A percentile compares a stretch with the other conserved stretches of the same genome.
These are phyloP conservation scores for Debaryomyces fabryi DNA, from an alignment of 1,139 yeast genomes.

Conservation along the genomic window DNA sequence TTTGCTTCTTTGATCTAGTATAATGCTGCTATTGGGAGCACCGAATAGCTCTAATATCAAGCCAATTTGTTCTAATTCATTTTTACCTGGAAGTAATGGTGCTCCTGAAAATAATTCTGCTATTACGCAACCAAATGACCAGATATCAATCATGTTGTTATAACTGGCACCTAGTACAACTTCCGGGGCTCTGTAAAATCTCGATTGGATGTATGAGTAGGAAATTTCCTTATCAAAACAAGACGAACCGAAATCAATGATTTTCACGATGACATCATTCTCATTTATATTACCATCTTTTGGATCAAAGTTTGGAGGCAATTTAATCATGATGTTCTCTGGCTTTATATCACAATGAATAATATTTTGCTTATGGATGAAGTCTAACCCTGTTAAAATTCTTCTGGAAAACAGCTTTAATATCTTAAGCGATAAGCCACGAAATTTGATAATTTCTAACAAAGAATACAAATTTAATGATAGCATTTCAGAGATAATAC, in stretches of 20 bases:
- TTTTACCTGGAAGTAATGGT: slow-evolving; percentile 71
- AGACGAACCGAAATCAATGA: slow-evolving; percentile 72
- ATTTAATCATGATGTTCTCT: slow-evolving; percentile 60
- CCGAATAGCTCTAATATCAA: slow-evolving; percentile 65
- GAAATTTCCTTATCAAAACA: slow-evolving; percentile 49
- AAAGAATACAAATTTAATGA: slow-evolving; percentile 70
- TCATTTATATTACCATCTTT: slow-evolving; percentile 14
- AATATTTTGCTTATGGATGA: slow-evolving; percentile 56
- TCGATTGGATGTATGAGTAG: slow-evolving; percentile 63
- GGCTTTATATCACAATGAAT: slow-evolving; percentile 85
- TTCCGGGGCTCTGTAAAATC: slow-evolving; percentile 77
- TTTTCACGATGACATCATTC: slow-evolving; percentile 41
- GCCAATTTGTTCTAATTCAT: slow-evolving; percentile 68
- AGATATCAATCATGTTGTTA: slow-evolving; percentile 68
- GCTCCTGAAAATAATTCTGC: slow-evolving; percentile 67
- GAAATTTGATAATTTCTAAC: slow-evolving; percentile 58
- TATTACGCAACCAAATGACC: slow-evolving; percentile 77
- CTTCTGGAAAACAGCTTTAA: slow-evolving; percentile 56
- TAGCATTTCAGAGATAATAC: slow-evolving; percentile 75
- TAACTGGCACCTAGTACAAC: slow-evolving; percentile 80
- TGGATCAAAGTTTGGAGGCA: slow-evolving; percentile 25
- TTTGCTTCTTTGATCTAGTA: slow-evolving; percentile 27
- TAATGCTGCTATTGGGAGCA: slow-evolving; percentile 47
- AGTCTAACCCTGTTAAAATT: slow-evolving; percentile 60
- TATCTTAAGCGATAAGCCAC: slow-evolving; percentile 59